Evolutionary conservation across 208 protist species (phyloP), one percentile per base, ranked within the genome.

Genomic region (Trypanosomatidae sp.): DNA sequence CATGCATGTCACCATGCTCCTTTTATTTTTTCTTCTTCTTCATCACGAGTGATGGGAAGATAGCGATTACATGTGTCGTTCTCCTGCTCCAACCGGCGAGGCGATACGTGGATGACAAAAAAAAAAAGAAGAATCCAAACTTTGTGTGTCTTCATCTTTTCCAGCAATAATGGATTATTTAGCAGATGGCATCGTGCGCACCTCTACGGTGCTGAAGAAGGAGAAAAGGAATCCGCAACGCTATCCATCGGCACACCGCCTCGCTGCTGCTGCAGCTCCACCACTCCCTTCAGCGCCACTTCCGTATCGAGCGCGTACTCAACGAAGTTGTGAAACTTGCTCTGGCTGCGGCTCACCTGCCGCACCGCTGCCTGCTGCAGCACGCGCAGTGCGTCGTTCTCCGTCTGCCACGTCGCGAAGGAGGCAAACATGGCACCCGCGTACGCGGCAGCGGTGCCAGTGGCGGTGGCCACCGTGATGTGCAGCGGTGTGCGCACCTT

Each of bases 271-370:
- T 41, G 41, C 39, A 75, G 4, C 74, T 78, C 70, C 52, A 85
- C 69, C 13, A 70, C 71, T 13, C 77, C 82, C 19, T 19, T 22
- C 47, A 82, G 49, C 53, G 44, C 12, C 30, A 87, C n/a, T 25
- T 46, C 66, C 1, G 53, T 62, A n/a, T 5, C 39, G 17, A 87
- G 65, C 33, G 36, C 39, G 43, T 60, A 72, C 30, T 85, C 79
- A 19, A 89, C 66, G 73, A 95, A 97, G 77, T 97, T 97, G 76
- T 89, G 84, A 69, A 87, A 97, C 71, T 97, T 97, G 17, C 81
- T 46, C 13, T 84, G 77, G 77, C 92, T 97, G 19, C 90, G 84
- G 47, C 76, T 86, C 8, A 88, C 88, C 22, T 28, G 13, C 19
- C 17, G 49, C 28, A 53, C 10, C 50, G 74, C 25, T 17, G 49